Evolutionary conservation across 805 yeast genomes (phyloP).

Genomic region (Barnettozyma sp.): DNA sequence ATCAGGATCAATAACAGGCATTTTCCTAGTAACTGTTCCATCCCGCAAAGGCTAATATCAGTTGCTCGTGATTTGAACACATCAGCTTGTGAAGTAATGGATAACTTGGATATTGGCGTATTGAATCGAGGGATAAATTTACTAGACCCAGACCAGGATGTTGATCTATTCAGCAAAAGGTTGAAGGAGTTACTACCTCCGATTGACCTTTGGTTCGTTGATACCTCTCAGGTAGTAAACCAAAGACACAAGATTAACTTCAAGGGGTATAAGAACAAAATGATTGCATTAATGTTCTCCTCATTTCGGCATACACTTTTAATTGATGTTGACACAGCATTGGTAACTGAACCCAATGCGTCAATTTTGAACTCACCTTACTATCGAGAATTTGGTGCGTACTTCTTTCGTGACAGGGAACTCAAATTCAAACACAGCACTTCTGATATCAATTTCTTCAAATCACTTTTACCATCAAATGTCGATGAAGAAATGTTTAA

Average conservation of each 20-base stretch:
- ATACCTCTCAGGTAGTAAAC: slow-evolving; percentile 23
- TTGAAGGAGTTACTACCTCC: slow-evolving; percentile 21
- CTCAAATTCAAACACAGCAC: slow-evolving; percentile 21
- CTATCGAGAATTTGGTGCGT: slow-evolving; percentile 30
- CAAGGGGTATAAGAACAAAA: slow-evolving; percentile 37
- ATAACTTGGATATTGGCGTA: slow-evolving; percentile 8
- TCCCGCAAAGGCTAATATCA: slow-evolving; percentile 29
- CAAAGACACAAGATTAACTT: slow-evolving; percentile 22
- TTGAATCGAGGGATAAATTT: slow-evolving; percentile 2
- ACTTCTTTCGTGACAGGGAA: slow-evolving; percentile 43
- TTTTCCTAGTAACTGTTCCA: slow-evolving; percentile 19
- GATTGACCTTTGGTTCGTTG: slow-evolving; percentile 37
- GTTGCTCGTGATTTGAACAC: slow-evolving; percentile 24
- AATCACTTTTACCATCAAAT: slow-evolving; percentile 36
- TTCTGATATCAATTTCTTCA: slow-evolving; percentile 32
- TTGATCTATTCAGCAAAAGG: slow-evolving; percentile 1
- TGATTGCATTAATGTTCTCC: slow-evolving; percentile 40
- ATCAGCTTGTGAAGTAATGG: slow-evolving; percentile 11
- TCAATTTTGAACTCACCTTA: slow-evolving; percentile 27
- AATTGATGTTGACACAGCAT: slow-evolving; percentile 46
- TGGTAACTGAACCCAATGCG: slow-evolving; percentile 33
- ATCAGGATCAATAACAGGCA: slow-evolving; percentile 16
- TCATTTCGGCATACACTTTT: slow-evolving; percentile 43
- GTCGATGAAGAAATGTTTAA: slow-evolving; percentile 31
- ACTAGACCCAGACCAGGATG: neutral